Evolutionary conservation across 2,329 filamentous ascomycete species (phyloP).

Genomic region (Talaromyces islandicus): DNA sequence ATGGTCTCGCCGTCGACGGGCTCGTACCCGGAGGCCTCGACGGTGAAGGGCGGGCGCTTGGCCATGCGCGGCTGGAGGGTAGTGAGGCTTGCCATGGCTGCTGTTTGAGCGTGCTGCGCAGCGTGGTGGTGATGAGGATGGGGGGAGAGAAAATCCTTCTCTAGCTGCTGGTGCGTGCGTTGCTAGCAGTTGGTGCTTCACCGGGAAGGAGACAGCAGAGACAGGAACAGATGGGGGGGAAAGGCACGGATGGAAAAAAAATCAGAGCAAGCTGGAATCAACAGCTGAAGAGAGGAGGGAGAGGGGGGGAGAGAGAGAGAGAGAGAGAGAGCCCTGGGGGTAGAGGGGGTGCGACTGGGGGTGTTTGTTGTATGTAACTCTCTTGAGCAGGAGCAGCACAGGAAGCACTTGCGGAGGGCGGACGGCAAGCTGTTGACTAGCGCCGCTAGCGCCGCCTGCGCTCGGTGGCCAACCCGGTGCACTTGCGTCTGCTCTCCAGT

Average conservation of each 20-base stretch:
- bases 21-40: slow-evolving; percentile 63
- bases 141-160: background rate
- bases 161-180: background rate
- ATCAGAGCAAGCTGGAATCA: background rate
- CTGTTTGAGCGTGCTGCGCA: background rate
- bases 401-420: background rate
- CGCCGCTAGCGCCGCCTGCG: background rate
- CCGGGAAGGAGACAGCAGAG: background rate
- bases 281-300: background rate
- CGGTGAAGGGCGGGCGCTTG: slow-evolving; percentile 67
- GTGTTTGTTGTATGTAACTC: background rate
- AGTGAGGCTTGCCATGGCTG: slow-evolving; percentile 5
- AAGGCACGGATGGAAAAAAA: too few relatives aligned
- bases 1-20: slow-evolving; percentile 76
- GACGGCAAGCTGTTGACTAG: background rate
- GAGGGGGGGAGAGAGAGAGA: background rate
- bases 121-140: background rate
- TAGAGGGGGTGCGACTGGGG: background rate
- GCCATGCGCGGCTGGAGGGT: slow-evolving; percentile 46
- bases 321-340: background rate
- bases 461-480: background rate
- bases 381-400: too few relatives aligned
- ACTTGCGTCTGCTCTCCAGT: background rate
- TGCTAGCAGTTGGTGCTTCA: background rate
- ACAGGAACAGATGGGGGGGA: background rate